Evolutionary conservation across 495 filamentous ascomycete genomes (phyloP), one percentile per base, ranked within the genome.

Genomic region (Elaphomyces granulatus): DNA sequence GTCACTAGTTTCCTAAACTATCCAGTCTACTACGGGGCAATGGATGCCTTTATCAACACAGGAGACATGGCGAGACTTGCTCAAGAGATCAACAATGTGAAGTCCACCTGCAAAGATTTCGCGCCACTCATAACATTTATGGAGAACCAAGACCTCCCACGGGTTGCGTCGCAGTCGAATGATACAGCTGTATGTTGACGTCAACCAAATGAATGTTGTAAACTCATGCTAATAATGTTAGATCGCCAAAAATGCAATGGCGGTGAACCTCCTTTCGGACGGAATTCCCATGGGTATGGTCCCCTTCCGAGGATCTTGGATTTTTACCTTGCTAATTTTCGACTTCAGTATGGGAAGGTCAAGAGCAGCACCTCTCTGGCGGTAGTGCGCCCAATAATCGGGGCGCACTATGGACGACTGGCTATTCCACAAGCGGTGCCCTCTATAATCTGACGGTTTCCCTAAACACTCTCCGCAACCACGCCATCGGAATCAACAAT

Each of bases 61-160:
- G 70, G 69, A 8, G 67, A 58, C 37, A 71, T 75, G 45, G 55
- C 59, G 38, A 60, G 53, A 20, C 64, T 80, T 0, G 70, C 70
- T n/a, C 54, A 64, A 30, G 66, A 61, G 44, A 49, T 71, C 30
- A 53, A 59, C 36, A 47, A 49, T 10, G 52, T 78, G 19, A 63
- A 67, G 12, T 46, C 38, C 9, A 36, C 34, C 26, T 77, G 74
- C 49, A 44, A 52, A 15, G 71, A 78, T 45, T 56, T 63, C 15
- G 67, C 66, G 15, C 52, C 75, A 3, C 67, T 79, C 3, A 75
- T 77, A 15, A 73, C 65, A 4, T 85, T 85, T 59, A 39, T 72
- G 8, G 80, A 83, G 48, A 85, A 83, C 49, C 80, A 85, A 45
- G 80, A 84, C 49, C 59, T 69, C 12, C 52, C 66, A 8, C 67